Evolutionary conservation across 768 basidiomycete species (phyloP).

Genomic region (Mycena vitilis): DNA sequence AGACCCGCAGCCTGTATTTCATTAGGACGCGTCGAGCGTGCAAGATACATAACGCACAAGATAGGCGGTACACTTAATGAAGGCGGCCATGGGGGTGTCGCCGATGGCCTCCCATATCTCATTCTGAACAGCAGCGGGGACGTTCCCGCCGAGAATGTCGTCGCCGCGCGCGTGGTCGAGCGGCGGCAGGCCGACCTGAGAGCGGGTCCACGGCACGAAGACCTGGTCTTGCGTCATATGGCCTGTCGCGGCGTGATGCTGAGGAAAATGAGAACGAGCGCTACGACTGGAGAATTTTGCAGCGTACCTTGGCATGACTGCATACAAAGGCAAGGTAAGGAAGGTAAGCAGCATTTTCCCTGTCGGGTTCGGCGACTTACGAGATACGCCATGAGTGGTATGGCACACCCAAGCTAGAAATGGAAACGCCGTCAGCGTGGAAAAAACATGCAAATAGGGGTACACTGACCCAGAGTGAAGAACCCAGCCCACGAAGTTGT

Average conservation of each 20-base stretch:
- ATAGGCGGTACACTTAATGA: constrained; percentile 63
- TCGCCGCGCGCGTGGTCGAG: constrained; percentile 77
- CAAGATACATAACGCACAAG: constrained; percentile 56
- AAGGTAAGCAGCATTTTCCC: no score
- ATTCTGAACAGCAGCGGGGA: constrained; percentile 72
- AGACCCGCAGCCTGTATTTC: constrained; percentile 76
- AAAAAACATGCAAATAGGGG: constrained; percentile 34
- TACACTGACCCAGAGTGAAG: constrained; percentile 84
- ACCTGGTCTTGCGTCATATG: constrained; percentile 97
- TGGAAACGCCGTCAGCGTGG: constrained; percentile 28
- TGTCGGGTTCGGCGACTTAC: neutral
- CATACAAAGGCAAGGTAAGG: neutral
- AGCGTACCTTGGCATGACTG: constrained; percentile 18
- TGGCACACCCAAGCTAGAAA: constrained; percentile 85
- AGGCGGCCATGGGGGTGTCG: constrained; percentile 86
- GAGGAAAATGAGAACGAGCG: neutral
- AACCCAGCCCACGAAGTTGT: constrained; percentile 93
- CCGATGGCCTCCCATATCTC: constrained; percentile 89
- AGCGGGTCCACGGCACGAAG: constrained; percentile 91
- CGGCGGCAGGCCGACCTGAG: constrained; percentile 70
- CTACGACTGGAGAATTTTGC: neutral
- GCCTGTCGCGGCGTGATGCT: constrained; percentile 74
- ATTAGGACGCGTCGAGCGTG: constrained; percentile 5
- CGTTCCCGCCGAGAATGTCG: constrained; percentile 70
- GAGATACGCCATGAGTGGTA: constrained; percentile 95